Conservation (phyloP, 148 eudicot species). For the Persicaria maculosa region DNA sequence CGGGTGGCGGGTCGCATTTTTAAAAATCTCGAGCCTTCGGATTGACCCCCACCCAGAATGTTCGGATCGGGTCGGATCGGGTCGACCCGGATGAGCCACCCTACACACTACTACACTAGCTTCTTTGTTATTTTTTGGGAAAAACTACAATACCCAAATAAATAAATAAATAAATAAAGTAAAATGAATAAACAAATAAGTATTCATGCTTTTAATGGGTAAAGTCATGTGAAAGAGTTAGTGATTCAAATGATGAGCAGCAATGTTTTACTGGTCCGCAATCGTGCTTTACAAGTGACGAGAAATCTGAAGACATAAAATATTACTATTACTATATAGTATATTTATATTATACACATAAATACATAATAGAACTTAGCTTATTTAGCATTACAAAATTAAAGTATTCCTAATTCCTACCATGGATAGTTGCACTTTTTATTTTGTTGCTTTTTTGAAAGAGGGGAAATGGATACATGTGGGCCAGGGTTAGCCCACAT, state of each 20-base stretch:
- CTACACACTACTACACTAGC: too few species aligned
- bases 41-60: too few species aligned
- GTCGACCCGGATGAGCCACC: too few species aligned
- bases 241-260: constrained; percentile 13
- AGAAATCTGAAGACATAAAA: background rate
- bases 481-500: background rate
- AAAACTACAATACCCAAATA: too few species aligned
- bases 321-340: too few species aligned
- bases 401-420: background rate
- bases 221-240: constrained; percentile 12
- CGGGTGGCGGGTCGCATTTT: too few species aligned
- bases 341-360: too few species aligned
- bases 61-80: too few species aligned
- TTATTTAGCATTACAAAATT: background rate
- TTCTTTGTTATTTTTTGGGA: too few species aligned
- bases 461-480: background rate
- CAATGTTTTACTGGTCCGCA: constrained; percentile 6
- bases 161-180: background rate
- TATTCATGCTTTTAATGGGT: background rate
- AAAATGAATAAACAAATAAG: background rate
- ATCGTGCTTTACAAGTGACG: background rate
- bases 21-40: too few species aligned
- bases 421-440: background rate
- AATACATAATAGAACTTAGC: background rate
- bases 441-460: constrained; percentile 6